Percentiles rank a stretch among this genome's conserved stretches.
Evolutionary conservation across 441 rosid species (phyloP).

Genomic region (Flueggea neowawraea): DNA sequence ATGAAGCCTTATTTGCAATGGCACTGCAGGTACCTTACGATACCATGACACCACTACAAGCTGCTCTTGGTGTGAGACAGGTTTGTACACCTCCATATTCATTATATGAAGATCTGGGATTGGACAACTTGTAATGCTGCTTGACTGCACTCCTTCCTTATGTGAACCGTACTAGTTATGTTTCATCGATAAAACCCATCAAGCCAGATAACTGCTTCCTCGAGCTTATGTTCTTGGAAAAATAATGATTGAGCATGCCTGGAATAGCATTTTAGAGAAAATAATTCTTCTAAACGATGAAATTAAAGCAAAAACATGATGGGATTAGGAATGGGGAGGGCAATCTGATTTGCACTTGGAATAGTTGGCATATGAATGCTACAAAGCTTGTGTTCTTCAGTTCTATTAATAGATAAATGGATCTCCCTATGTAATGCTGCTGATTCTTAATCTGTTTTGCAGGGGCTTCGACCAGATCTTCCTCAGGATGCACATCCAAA

Average conservation of each 20-base stretch:
- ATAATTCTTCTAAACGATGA: too few species aligned
- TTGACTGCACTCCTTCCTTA: too few species aligned
- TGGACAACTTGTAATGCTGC: not conserved
- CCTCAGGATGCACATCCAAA: constrained; percentile 54
- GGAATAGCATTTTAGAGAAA: too few species aligned
- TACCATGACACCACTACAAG: constrained; percentile 64
- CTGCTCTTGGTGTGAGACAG: constrained; percentile 74
- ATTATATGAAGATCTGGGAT: too few species aligned
- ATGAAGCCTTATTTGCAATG: not conserved
- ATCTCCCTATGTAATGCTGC: not conserved
- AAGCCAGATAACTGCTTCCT: too few species aligned
- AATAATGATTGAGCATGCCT: too few species aligned
- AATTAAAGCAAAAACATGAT: too few species aligned
- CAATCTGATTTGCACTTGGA: too few species aligned
- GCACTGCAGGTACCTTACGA: constrained; percentile 53
- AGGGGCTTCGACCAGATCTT: constrained; percentile 73
- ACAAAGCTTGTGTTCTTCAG: not conserved
- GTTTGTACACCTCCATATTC: constrained; percentile 17
- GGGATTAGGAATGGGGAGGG: too few species aligned
- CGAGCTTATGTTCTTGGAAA: too few species aligned
- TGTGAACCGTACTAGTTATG: too few species aligned
- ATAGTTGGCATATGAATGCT: not conserved
- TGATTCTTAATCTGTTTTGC: constrained; percentile 2
- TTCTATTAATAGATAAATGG: not conserved
- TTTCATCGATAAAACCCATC: too few species aligned